Conservation (phyloP, 2,329 filamentous ascomycete genomes). For the Cladosporium sp. region DNA sequence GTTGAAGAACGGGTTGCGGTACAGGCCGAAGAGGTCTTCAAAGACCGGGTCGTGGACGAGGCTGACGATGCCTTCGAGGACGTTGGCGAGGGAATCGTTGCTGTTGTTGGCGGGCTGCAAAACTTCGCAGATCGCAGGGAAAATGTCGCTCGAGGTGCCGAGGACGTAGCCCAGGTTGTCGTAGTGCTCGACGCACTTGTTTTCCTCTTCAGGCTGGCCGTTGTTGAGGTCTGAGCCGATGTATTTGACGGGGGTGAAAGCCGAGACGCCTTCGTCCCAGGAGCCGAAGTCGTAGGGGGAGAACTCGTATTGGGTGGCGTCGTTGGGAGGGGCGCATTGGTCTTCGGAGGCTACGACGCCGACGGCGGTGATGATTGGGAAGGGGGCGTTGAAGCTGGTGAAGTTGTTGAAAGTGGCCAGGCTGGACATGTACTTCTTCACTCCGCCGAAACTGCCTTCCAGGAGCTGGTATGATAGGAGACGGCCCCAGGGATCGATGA, state of each 20-base stretch:
- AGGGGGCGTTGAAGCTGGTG: constrained; percentile 44
- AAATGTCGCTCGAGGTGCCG: constrained; percentile 49
- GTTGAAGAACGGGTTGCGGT: constrained; percentile 63
- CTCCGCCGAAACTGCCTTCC: constrained; percentile 42
- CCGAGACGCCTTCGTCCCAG: constrained; percentile 61
- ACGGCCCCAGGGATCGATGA: constrained; percentile 47
- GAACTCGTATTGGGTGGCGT: constrained; percentile 67
- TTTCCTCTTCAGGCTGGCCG: constrained; percentile 43
- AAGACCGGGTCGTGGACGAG: constrained; percentile 33
- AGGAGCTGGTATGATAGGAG: constrained; percentile 46
- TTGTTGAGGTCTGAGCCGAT: constrained; percentile 60
- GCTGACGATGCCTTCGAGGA: constrained; percentile 37
- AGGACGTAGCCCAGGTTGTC: constrained; percentile 54
- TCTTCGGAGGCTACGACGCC: constrained; percentile 41
- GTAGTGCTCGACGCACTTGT: constrained; percentile 52
- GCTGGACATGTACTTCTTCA: constrained; percentile 39
- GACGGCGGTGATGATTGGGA: constrained; percentile 49
- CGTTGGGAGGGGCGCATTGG: constrained; percentile 44
- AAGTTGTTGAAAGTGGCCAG: constrained; percentile 44
- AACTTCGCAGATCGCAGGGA: constrained; percentile 36
- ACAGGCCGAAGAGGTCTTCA: constrained; percentile 52
- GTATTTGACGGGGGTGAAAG: constrained; percentile 63
- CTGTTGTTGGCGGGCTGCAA: constrained; percentile 27
- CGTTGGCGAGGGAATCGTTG: constrained; percentile 26
- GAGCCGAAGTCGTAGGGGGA: constrained; percentile 67